Base-by-base conservation (phyloP, 495 filamentous ascomycete species). In the Opeltia flavorubescens region DNA sequence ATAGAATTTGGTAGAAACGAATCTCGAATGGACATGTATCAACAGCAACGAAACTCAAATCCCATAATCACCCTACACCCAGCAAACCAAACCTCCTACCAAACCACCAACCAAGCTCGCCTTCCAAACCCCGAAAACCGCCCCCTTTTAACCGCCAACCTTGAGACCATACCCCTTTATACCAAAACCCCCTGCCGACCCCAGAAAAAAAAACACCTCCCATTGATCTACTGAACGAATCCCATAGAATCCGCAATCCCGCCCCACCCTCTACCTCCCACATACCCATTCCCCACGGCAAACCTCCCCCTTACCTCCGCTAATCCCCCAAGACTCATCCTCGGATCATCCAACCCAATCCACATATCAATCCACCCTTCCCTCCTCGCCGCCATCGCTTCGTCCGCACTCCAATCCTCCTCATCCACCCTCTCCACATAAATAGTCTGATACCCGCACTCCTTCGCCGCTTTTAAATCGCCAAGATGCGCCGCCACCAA, bases 401-500 rank as follows among this genome's bases (percentile, higher is more conserved):
- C 60, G 2, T 77, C 75, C 9, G 46, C 21, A 13, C 52, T 50
- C 72, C 74, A 79, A n/a, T 62, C 60, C 62, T 86, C 83, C 60
- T 89, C 85, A 28, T 57, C 49, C 12, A 62, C 58, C 45, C 82
- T 64, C 64, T 83, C 83, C n/a, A 89, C 77, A 63, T 86, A 91
- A 30, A 93, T 70, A 0, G 80, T 83, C 57, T 71, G 64, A 41
- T 87, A 65, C 0, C 84, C 85, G 35, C 63, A 66, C 9, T 48
- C 56, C 56, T 77, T 77, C 11, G 83, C 85, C 0, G 74, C 83
- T 40, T 74, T 68, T 49, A 89, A 55, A 56, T 89, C 84, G 11
- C 49, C 54, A 40, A 88, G 57, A 62, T 93, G 85, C 33, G 84
- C 75, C 12, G 86, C 84, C n/a, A 88, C 84, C 75, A 89, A 71